phyloP scores from a whole-genome alignment of 192 early-diverging fungal genomes.

The Rhizophagus sp. region DNA sequence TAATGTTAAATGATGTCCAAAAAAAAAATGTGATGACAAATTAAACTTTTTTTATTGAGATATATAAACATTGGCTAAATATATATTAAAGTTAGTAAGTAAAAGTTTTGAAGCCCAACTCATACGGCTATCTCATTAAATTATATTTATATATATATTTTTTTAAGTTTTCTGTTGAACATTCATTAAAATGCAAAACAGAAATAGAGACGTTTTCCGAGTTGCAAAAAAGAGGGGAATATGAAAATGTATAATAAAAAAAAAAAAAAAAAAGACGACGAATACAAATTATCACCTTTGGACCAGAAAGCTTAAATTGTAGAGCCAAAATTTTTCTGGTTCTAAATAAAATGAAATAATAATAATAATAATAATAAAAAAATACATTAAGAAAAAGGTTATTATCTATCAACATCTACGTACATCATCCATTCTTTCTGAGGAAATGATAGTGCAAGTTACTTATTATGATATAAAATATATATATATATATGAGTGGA shows the following conservation, averaged over 20 bases:
- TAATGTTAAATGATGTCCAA: no score
- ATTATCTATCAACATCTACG: constrained; percentile 9
- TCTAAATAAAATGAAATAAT: background rate
- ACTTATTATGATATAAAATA: background rate
- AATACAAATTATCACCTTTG: background rate
- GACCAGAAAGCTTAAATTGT: background rate
- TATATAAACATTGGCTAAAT: no score
- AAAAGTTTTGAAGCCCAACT: no score
- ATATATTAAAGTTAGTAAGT: no score
- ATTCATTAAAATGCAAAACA: no score
- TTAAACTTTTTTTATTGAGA: no score
- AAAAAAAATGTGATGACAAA: no score
- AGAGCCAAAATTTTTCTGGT: background rate
- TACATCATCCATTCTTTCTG: constrained; percentile 7
- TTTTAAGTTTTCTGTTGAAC: no score
- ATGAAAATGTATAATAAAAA: background rate
- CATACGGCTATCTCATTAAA: no score
- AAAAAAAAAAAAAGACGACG: background rate
- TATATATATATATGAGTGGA: background rate
- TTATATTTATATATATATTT: no score
- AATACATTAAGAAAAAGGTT: background rate
- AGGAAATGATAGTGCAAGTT: background rate
- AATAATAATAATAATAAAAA: background rate
- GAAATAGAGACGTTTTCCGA: no score
- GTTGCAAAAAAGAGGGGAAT: background rate